Evolutionary conservation across 805 yeast species (phyloP), one percentile per base, ranked within the genome.

Genomic region (Candida argentea): DNA sequence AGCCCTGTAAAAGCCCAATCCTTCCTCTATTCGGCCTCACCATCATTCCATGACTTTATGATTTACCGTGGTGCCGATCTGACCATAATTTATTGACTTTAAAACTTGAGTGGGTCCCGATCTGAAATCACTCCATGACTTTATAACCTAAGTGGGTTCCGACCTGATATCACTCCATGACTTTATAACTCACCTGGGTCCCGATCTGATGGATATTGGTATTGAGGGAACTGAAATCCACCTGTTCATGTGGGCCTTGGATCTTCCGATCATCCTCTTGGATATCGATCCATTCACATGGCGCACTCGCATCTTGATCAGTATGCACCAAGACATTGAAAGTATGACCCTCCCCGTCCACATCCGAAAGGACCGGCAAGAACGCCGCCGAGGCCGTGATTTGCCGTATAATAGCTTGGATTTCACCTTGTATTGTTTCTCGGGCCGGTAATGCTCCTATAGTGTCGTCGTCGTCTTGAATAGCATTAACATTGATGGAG

Each of bases 331-430:
- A 56, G 1, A 87, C 89, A 43, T 81, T 85, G 51, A 87, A 85
- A 0, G 95, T 82, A 44, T 78, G 73, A 8, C 65, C 63, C 20
- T 18, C 20, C 9, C 20, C 20, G 9, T 18, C 20, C 7, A 7
- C 20, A 7, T 70, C 72, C 22, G 45, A 44, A 16, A 87, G 55
- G 14, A 78, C 67, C 0, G 97, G 97, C 22, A 87, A 61, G 46
- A 86, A 85, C 0, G 95, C 73, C 2, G 82, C 83, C 23, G 91
- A 76, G 0, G 94, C 84, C 0, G 94, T 84, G 28, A 87, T 81
- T 42, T 87, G 96, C 29, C 95, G 69, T 22, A 87, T 74, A 5
- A 87, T 76, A 0, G 85, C 73, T 49, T 83, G 89, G n/a, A 86
- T 83, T 38, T 85, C 91, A 28, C 55, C 60, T 39, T 80, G 87